Percentiles rank a stretch among this genome's conserved stretches.
These are phyloP conservation scores for Penicillium digitatum DNA, from an alignment of 2,329 filamentous ascomycete genomes.

Conservation along the genomic window DNA sequence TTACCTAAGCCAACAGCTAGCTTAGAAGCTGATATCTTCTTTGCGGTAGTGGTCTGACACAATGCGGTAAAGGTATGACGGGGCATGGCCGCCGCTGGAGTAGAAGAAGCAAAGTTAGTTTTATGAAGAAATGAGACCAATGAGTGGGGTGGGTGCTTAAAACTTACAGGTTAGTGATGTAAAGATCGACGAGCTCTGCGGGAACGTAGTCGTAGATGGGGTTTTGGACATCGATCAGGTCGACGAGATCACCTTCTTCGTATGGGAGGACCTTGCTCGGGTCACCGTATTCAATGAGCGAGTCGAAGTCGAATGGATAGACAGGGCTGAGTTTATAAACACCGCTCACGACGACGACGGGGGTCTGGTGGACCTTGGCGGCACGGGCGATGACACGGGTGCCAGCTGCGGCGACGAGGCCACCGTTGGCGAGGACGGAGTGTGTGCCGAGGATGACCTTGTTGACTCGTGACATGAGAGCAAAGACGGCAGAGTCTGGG, in stretches of 20 bases:
- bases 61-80: conserved; percentile 62
- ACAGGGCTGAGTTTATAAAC: conserved; percentile 93
- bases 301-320: conserved; percentile 76
- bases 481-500: conserved; percentile 79
- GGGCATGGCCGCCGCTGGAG: conserved; percentile 57
- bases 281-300: conserved; percentile 81
- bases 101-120: conserved; percentile 14
- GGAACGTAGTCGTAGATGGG: conserved; percentile 80
- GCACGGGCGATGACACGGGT: conserved; percentile 77
- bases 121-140: not conserved
- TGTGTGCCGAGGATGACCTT: conserved; percentile 90
- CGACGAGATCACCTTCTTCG: conserved; percentile 73
- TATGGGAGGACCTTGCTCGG: conserved; percentile 72
- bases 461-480: conserved; percentile 91
- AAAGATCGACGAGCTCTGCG: conserved; percentile 58
- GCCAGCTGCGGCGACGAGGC: conserved; percentile 79
- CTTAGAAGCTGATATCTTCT: conserved; percentile 55
- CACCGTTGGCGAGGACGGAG: conserved; percentile 82
- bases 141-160: not conserved
- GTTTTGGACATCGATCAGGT: conserved; percentile 71
- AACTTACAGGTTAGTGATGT: conserved; percentile 75
- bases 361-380: conserved; percentile 74
- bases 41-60: conserved; percentile 62
- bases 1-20: not conserved
- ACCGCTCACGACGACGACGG: conserved; percentile 83